A percentile compares a stretch with the other conserved stretches of the same genome.
These are phyloP conservation scores for Lindgomyces ingoldianus DNA, from an alignment of 495 filamentous ascomycete species.

Conservation along the genomic window DNA sequence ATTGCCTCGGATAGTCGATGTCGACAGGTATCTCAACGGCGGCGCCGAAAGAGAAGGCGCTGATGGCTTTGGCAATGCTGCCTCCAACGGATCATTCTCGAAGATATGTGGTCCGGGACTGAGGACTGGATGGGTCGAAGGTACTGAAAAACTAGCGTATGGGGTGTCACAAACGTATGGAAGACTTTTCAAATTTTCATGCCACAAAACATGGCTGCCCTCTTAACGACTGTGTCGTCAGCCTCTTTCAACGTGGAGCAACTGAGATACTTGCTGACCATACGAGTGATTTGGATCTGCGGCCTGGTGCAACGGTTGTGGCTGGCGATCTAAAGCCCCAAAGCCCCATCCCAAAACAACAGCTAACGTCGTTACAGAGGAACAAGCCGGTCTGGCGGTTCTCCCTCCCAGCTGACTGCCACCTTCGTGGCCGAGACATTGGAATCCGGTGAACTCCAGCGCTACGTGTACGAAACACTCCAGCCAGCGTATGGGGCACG, in stretches of 20 bases:
- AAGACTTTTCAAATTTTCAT: neutral
- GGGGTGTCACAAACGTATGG: constrained; percentile 67
- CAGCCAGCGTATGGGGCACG: constrained; percentile 59
- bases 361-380: constrained; percentile 51
- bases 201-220: neutral
- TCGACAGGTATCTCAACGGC: constrained; percentile 66
- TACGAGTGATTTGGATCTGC: no score
- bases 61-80: constrained; percentile 68
- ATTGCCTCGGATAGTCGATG: constrained; percentile 71
- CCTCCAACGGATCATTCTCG: constrained; percentile 81
- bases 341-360: neutral
- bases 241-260: neutral
- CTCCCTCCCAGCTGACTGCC: constrained; percentile 70
- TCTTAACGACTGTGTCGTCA: neutral
- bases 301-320: neutral
- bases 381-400: constrained; percentile 70
- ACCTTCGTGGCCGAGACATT: constrained; percentile 65
- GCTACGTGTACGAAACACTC: constrained; percentile 47
- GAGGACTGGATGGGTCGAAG: constrained; percentile 82
- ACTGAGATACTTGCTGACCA: neutral
- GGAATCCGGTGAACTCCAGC: constrained; percentile 51
- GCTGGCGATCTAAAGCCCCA: neutral
- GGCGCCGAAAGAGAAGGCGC: constrained; percentile 45
- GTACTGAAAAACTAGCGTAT: constrained; percentile 63
- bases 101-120: constrained; percentile 81